These are phyloP conservation scores for Aristolochia californica DNA, from an alignment of 164 flowering plant species.

Conservation along the genomic window DNA sequence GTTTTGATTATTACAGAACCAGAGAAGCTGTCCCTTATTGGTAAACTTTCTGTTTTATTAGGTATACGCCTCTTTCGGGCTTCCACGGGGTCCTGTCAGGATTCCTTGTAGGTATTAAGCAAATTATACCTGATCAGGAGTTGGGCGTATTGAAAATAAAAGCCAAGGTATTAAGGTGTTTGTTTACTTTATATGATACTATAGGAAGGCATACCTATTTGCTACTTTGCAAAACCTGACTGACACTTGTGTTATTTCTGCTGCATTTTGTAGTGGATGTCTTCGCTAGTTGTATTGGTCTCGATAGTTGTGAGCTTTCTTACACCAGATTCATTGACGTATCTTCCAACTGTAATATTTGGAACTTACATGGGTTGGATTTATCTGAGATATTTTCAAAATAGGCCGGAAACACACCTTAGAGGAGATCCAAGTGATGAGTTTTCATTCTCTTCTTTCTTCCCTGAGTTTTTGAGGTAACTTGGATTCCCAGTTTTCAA, in stretches of 20 bases:
- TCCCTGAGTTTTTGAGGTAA: slow-evolving; percentile 79
- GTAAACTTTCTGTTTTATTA: slow-evolving; percentile 9
- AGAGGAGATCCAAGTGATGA: slow-evolving; percentile 96
- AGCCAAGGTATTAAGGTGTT: slow-evolving; percentile 51
- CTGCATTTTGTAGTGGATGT: slow-evolving; percentile 65
- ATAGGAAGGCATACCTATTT: not conserved
- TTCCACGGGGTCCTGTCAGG: slow-evolving; percentile 86
- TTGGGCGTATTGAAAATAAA: slow-evolving; percentile 54
- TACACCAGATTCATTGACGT: slow-evolving; percentile 40
- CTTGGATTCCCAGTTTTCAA: not conserved
- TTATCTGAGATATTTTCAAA: slow-evolving; percentile 81
- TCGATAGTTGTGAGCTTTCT: slow-evolving; percentile 56
- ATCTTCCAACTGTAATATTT: slow-evolving; percentile 70
- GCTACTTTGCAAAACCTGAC: not conserved
- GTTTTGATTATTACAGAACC: no score
- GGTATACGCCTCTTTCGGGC: slow-evolving; percentile 88
- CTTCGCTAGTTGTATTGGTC: slow-evolving; percentile 54
- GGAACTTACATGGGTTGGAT: slow-evolving; percentile 94
- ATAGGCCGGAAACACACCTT: slow-evolving; percentile 61
- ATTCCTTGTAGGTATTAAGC: slow-evolving; percentile 87
- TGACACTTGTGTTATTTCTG: not conserved
- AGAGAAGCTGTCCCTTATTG: not conserved
- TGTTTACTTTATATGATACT: not conserved
- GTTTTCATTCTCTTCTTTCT: slow-evolving; percentile 85
- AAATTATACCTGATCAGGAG: slow-evolving; percentile 93